Base-by-base conservation (phyloP, 1,139 yeast genomes). In the Candida albicans region DNA sequence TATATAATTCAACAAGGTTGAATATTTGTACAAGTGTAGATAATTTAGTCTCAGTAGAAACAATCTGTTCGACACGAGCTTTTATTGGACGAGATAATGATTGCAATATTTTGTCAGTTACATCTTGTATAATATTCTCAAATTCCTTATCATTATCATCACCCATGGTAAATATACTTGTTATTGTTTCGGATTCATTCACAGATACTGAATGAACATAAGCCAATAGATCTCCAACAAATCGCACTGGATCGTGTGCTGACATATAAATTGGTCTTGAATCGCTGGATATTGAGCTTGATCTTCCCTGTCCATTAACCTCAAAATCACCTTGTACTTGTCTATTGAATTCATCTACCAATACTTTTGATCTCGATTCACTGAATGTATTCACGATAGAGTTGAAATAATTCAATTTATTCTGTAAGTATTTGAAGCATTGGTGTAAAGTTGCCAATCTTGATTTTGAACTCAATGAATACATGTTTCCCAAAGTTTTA, bases 191-290 rank as follows among this genome's bases (percentile, higher is more conserved):
- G 32, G 82, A 75, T 61, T 95, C 99, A 61, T 88, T 87, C 4
- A 90, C 96, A 30, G 91, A 83, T n/a, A 89, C 77, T 0, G 95
- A 80, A 58, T 95, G 98, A 11, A 91, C 76, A 68, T 88, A 87
- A 0, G 99, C 99, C 37, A 93, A 67, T 28, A 93, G 75, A 60
- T 90, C 98, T 25, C 98, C 96, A 14, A 88, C 75, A 53, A 83
- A 90, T 46, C 96, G 72, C 14, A 82, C 70, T 1, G 96, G 88
- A 61, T 93, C 97, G 59, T 85, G 87, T 0, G 91, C 84, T 9
- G 84, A 77, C 40, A 84, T 67, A 37, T 79, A 76, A 18, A 88
- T 70, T 1, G 91, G 87, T 48, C 81, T 65, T 47, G 46, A 50
- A 44, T 43, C 49, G 12, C 54, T 50, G 2, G 55, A 57, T 43